Evolutionary conservation across 768 basidiomycete species (phyloP).

Genomic region (Pisolithus microcarpus): DNA sequence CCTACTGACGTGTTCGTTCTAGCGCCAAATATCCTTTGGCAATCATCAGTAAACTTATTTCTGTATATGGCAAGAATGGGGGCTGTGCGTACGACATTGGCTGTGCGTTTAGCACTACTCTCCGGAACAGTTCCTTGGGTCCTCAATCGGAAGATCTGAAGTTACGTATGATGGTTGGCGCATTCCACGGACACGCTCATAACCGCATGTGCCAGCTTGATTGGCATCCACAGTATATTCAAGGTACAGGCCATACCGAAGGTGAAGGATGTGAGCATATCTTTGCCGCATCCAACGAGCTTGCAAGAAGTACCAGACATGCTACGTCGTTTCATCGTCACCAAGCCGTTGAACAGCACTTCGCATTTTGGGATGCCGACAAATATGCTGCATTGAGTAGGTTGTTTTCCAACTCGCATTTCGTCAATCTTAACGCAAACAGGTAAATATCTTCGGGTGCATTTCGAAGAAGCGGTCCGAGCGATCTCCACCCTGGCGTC

Average conservation of each 20-base stretch:
- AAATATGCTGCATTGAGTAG: too few relatives aligned
- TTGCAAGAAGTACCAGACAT: constrained; percentile 1
- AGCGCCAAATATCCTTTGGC: constrained; percentile 8
- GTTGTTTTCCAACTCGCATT: too few relatives aligned
- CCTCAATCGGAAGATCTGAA: too few relatives aligned
- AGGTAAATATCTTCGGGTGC: neutral
- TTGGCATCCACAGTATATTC: too few relatives aligned
- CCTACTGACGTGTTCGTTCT: neutral
- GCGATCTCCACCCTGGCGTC: too few relatives aligned
- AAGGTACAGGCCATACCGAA: too few relatives aligned
- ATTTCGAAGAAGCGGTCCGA: neutral
- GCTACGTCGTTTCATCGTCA: constrained; percentile 1
- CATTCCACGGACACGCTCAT: too few relatives aligned
- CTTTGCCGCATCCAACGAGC: constrained; percentile 4
- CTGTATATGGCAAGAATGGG: constrained; percentile 1
- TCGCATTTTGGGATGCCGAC: constrained; percentile 2
- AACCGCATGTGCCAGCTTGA: too few relatives aligned
- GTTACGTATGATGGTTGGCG: too few relatives aligned
- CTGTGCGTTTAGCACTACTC: too few relatives aligned
- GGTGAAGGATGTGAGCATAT: constrained; percentile 9
- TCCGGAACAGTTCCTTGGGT: too few relatives aligned
- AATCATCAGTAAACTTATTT: neutral
- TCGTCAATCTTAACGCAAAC: too few relatives aligned
- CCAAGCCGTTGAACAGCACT: constrained; percentile 9
- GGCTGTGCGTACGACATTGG: neutral